Conservation (phyloP, 2,329 filamentous ascomycete species). For the Xylogone sp. region DNA sequence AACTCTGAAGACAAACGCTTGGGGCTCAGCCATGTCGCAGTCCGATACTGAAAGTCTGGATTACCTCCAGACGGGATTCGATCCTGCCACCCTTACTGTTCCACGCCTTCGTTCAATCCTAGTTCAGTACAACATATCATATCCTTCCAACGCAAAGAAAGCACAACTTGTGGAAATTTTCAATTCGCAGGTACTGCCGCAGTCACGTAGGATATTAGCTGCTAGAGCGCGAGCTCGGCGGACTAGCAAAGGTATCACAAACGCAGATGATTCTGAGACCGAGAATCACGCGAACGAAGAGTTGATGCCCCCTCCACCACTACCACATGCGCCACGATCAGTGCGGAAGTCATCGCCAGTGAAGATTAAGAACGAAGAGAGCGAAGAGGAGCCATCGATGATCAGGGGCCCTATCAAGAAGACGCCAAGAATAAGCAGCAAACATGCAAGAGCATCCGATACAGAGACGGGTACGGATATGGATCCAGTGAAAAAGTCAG, state of each 20-base stretch:
- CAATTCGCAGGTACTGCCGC: slow-evolving; percentile 71
- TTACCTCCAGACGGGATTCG: slow-evolving; percentile 85
- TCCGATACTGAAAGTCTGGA: slow-evolving; percentile 65
- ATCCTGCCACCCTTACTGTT: slow-evolving; percentile 78
- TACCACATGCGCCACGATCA: slow-evolving; percentile 46
- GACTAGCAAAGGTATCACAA: slow-evolving; percentile 79
- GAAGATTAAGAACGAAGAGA: slow-evolving; percentile 41
- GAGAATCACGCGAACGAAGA: slow-evolving; percentile 58
- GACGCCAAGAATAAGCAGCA: slow-evolving; percentile 51
- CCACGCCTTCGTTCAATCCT: slow-evolving; percentile 88
- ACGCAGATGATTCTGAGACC: slow-evolving; percentile 63
- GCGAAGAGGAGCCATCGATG: slow-evolving; percentile 30
- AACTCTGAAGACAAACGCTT: neutral
- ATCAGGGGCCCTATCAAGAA: slow-evolving; percentile 48
- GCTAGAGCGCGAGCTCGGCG: slow-evolving; percentile 77
- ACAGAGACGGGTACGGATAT: slow-evolving; percentile 44
- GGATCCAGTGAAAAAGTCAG: slow-evolving; percentile 37
- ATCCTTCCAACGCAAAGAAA: slow-evolving; percentile 90
- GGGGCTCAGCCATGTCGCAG: neutral
- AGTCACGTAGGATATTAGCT: slow-evolving; percentile 71
- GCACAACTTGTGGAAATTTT: slow-evolving; percentile 81
- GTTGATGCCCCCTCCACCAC: slow-evolving; percentile 43
- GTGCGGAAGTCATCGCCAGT: slow-evolving; percentile 52
- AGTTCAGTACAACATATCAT: slow-evolving; percentile 80
- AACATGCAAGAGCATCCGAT: slow-evolving; percentile 49